These are phyloP conservation scores for Cercospora berteroae DNA, from an alignment of 2,329 filamentous ascomycete species.

Conservation along the genomic window DNA sequence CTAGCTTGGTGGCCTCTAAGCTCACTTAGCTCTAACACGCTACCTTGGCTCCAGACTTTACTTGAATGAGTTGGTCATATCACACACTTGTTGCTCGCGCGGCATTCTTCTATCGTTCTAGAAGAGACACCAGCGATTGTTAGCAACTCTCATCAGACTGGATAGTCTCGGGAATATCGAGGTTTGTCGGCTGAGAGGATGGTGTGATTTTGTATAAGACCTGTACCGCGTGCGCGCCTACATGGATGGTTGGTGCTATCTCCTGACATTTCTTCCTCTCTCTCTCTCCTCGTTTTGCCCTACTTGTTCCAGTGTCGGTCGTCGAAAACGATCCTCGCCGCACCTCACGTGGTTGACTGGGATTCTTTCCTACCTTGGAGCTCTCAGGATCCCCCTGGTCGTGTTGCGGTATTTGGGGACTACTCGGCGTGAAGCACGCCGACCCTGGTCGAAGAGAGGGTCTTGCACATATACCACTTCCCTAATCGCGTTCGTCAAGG, in stretches of 20 bases:
- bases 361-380: neutral
- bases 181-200: neutral
- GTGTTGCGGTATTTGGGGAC: neutral
- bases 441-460: neutral
- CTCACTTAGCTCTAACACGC: neutral
- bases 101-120: neutral
- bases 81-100: neutral
- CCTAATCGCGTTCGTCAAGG: neutral
- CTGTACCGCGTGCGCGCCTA: neutral
- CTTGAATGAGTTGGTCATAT: neutral
- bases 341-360: neutral
- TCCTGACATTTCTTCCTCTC: neutral
- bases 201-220: neutral
- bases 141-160: neutral
- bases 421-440: neutral
- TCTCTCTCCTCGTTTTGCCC: neutral
- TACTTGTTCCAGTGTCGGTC: neutral
- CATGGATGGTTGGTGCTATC: neutral
- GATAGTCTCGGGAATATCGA: neutral
- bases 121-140: neutral
- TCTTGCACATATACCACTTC: neutral
- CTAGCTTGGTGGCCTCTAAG: neutral
- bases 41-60: neutral
- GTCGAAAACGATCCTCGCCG: neutral
- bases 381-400: neutral